These are phyloP conservation scores for Clavariopsis aquatica DNA, from an alignment of 495 filamentous ascomycete species.

Conservation along the genomic window DNA sequence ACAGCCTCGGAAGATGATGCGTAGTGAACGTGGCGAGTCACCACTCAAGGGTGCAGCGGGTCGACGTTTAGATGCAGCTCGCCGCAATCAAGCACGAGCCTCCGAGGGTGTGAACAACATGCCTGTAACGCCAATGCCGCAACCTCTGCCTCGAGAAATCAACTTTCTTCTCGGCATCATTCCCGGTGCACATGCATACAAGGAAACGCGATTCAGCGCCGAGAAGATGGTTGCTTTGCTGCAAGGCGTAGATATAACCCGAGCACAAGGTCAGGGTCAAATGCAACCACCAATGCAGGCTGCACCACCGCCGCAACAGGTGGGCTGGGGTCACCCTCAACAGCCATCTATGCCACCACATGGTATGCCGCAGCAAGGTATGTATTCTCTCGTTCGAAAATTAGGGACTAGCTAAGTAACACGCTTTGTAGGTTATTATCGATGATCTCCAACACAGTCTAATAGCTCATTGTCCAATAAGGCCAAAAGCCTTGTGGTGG, in stretches of 20 bases:
- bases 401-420: not conserved
- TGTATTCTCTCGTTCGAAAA: not conserved
- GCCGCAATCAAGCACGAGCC: constrained; percentile 46
- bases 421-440: not conserved
- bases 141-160: constrained; percentile 71
- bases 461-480: not conserved
- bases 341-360: not conserved
- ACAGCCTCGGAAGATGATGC: constrained; percentile 74
- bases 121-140: constrained; percentile 31
- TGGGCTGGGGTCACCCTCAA: constrained; percentile 1
- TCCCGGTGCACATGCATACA: constrained; percentile 72
- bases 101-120: constrained; percentile 5
- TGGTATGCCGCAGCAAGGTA: not conserved
- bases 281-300: constrained; percentile 4
- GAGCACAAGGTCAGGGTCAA: not conserved
- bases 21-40: constrained; percentile 80
- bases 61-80: constrained; percentile 77
- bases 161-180: constrained; percentile 81
- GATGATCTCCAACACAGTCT: not conserved
- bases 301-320: not conserved
- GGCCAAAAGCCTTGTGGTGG: not conserved
- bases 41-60: constrained; percentile 84
- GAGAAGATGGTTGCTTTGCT: constrained; percentile 73
- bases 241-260: constrained; percentile 51
- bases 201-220: constrained; percentile 64